Percentiles rank a stretch among this genome's conserved stretches.
These are phyloP conservation scores for Pelagophyceae sp. DNA, from an alignment of 352 stramenopile genomes.

Conservation along the genomic window DNA sequence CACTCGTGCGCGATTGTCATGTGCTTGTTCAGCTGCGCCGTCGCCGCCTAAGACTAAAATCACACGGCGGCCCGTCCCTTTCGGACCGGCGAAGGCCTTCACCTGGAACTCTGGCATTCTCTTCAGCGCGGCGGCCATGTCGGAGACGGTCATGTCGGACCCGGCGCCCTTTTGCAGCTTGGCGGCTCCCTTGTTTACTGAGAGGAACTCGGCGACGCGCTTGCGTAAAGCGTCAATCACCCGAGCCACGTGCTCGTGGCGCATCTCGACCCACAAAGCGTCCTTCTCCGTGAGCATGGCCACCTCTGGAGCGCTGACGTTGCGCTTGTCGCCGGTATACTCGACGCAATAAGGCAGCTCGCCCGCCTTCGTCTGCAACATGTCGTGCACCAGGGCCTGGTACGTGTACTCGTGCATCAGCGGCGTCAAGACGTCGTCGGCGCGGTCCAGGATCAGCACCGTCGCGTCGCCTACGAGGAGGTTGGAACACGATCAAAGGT, in stretches of 20 bases:
- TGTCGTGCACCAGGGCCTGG: slow-evolving; percentile 89
- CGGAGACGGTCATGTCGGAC: slow-evolving; percentile 69
- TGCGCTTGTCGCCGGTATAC: slow-evolving; percentile 1
- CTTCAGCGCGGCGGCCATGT: slow-evolving; percentile 80
- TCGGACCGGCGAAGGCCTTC: no score
- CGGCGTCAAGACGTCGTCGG: slow-evolving; percentile 80
- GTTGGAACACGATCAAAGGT: no score
- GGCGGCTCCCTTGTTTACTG: slow-evolving; percentile 65
- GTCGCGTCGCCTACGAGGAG: slow-evolving; percentile 80
- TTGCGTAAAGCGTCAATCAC: slow-evolving; percentile 58
- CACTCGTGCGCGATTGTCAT: slow-evolving; percentile 82
- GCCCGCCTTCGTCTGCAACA: slow-evolving; percentile 83
- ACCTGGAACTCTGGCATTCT: slow-evolving; percentile 83
- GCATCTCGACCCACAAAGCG: slow-evolving; percentile 87
- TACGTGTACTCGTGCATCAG: slow-evolving; percentile 96
- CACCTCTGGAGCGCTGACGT: slow-evolving; percentile 37
- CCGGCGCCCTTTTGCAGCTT: slow-evolving; percentile 51
- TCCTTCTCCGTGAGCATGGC: slow-evolving; percentile 93
- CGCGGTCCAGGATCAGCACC: slow-evolving; percentile 84
- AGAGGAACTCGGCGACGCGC: slow-evolving; percentile 52
- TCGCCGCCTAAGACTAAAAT: no score
- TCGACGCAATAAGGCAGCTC: slow-evolving; percentile 25
- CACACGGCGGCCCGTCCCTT: no score
- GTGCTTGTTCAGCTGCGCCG: slow-evolving; percentile 85
- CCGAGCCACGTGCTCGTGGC: slow-evolving; percentile 86